phyloP scores from a whole-genome alignment of 148 eudicot genomes.

The Rhododendron mucronatum region DNA sequence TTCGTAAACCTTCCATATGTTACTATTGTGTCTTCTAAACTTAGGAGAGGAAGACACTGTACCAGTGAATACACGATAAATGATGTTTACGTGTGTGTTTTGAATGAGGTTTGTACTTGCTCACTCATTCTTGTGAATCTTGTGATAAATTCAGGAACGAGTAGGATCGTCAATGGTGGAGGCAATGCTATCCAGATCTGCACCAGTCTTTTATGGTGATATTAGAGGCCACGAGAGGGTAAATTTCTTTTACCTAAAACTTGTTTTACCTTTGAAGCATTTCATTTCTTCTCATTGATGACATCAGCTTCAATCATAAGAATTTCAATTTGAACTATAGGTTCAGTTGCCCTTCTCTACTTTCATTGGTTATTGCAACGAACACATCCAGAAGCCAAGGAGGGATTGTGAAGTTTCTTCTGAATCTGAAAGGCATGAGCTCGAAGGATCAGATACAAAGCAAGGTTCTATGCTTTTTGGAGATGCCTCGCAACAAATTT shows the following conservation, averaged over 20 bases:
- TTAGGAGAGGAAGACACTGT: neutral
- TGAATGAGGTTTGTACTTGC: neutral
- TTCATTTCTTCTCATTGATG: neutral
- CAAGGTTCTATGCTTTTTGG: constrained; percentile 27
- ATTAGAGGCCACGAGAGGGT: constrained; percentile 97
- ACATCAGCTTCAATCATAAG: constrained; percentile 4
- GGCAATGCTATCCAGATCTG: constrained; percentile 77
- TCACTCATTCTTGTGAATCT: neutral
- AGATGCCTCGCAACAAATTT: constrained; percentile 56
- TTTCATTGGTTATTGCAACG: constrained; percentile 67
- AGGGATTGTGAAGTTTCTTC: constrained; percentile 17
- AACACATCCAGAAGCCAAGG: constrained; percentile 23
- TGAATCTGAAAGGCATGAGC: constrained; percentile 33
- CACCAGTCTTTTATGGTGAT: constrained; percentile 87
- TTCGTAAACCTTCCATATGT: neutral
- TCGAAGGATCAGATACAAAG: constrained; percentile 20
- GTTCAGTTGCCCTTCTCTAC: constrained; percentile 74
- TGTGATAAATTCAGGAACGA: constrained; percentile 44
- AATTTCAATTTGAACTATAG: constrained; percentile 28
- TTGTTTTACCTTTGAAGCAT: neutral
- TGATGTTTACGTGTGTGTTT: neutral
- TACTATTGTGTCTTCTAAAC: neutral
- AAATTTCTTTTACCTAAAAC: neutral
- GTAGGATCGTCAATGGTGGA: constrained; percentile 65
- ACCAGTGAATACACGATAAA: neutral